Percentiles rank a stretch among this genome's conserved stretches.
These are phyloP conservation scores for Cutaneotrichosporon cutaneum DNA, from an alignment of 1,284 basidiomycete species.

Conservation along the genomic window DNA sequence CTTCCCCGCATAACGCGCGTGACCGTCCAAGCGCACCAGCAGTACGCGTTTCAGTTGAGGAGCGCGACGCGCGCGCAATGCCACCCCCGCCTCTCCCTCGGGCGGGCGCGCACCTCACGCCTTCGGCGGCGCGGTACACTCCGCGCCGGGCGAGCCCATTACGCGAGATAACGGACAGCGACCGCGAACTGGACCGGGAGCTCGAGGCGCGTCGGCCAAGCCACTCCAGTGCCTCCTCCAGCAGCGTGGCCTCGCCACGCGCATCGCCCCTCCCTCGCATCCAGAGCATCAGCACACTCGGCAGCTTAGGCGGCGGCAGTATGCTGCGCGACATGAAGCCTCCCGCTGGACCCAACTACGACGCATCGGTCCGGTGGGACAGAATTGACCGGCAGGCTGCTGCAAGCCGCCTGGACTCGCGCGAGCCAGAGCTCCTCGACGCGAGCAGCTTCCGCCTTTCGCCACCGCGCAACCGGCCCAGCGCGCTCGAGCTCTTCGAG, in stretches of 20 bases:
- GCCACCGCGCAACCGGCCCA: constrained; percentile 10
- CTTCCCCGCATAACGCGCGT: not conserved
- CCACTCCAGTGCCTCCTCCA: not conserved
- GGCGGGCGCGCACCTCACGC: not conserved
- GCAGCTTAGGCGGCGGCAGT: not conserved
- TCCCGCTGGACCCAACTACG: not conserved
- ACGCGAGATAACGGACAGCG: not conserved
- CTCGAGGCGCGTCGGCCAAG: not conserved
- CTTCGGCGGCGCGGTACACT: not conserved
- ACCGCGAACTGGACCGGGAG: not conserved
- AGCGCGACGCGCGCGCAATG: not conserved
- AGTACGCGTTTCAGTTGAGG: not conserved
- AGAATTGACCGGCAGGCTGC: constrained; percentile 4
- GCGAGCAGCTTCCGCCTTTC: constrained; percentile 21
- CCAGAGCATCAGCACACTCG: not conserved
- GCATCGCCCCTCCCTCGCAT: not conserved
- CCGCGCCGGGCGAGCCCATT: constrained; percentile 1
- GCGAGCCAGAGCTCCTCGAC: constrained; percentile 16
- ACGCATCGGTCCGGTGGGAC: constrained; percentile 2
- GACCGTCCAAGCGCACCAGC: not conserved
- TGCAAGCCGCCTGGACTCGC: not conserved
- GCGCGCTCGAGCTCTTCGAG: constrained; percentile 1
- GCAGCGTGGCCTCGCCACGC: not conserved
- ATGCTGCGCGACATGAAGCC: not conserved
- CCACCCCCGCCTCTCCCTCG: not conserved